A percentile compares a stretch with the other conserved stretches of the same genome.
phyloP scores from a whole-genome alignment of 139 green algal genomes.

The Nannochloris sp. region DNA sequence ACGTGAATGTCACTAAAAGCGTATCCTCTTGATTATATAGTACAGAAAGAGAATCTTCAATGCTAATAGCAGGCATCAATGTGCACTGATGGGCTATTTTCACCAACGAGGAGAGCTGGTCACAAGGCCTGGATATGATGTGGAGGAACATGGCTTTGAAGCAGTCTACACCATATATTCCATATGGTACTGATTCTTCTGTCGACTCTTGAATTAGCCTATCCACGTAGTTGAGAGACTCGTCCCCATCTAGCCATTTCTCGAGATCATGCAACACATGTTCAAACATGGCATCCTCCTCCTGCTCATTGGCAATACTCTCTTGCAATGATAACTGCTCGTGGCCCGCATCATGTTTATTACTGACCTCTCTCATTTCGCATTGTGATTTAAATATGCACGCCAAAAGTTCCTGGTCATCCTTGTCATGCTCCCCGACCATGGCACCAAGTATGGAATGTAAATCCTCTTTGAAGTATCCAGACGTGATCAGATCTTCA shows the following conservation, averaged over 20 bases:
- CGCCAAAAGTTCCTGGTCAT: constrained; percentile 2
- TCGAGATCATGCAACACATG: neutral
- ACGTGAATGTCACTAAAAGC: too few relatives aligned
- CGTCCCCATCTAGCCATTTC: too few relatives aligned
- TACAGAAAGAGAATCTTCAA: too few relatives aligned
- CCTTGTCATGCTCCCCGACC: neutral
- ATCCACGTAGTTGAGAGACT: too few relatives aligned
- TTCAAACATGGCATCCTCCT: too few relatives aligned
- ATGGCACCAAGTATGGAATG: neutral
- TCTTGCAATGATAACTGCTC: neutral
- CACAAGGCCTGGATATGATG: neutral
- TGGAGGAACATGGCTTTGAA: neutral
- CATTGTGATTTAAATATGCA: neutral
- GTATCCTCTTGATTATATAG: too few relatives aligned
- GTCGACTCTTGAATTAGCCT: too few relatives aligned
- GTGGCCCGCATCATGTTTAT: too few relatives aligned
- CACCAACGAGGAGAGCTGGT: neutral
- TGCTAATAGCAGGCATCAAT: too few relatives aligned
- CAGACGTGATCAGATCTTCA: neutral
- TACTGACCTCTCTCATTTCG: neutral
- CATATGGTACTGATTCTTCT: neutral
- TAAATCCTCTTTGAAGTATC: neutral
- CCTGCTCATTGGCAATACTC: neutral
- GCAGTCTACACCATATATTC: neutral
- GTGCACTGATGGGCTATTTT: neutral